Conservation (phyloP, 2,329 filamentous ascomycete species). For the Aspergillus fischeri region DNA sequence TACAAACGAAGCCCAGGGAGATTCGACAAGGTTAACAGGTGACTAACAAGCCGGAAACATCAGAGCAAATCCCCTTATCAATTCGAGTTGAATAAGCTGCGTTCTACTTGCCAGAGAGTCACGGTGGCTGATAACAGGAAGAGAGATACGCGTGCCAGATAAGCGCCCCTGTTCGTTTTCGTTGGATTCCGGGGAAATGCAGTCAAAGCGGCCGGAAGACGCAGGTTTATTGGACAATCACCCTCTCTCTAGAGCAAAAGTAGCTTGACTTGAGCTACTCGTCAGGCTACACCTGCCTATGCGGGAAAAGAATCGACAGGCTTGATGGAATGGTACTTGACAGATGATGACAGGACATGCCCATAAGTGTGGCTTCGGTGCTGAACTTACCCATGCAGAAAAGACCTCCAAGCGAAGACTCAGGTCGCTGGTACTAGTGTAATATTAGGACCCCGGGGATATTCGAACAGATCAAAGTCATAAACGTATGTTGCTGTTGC, state of each 20-base stretch:
- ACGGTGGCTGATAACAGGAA: conserved; percentile 4
- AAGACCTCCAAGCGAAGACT: not conserved
- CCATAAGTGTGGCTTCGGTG: not conserved
- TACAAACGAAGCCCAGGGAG: not conserved
- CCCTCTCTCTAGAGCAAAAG: not conserved
- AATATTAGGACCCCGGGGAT: not conserved
- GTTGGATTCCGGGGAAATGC: not conserved
- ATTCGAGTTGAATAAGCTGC: conserved; percentile 6
- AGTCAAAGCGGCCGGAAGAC: not conserved
- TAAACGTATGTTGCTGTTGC: not conserved
- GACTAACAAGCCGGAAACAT: not conserved
- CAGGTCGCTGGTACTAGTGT: not conserved
- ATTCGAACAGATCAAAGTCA: not conserved
- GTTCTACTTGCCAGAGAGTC: not conserved
- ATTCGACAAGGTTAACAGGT: conserved; percentile 2
- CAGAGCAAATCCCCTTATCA: not conserved
- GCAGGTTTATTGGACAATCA: not conserved
- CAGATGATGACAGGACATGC: not conserved
- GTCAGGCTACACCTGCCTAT: conserved; percentile 22
- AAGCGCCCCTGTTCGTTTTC: not conserved
- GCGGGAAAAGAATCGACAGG: conserved; percentile 11
- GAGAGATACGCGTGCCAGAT: conserved; percentile 7
- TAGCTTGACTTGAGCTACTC: conserved; percentile 1
- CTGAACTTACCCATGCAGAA: not conserved
- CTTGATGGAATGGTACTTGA: not conserved